phyloP scores from a whole-genome alignment of 805 yeast species.

The Candida koratica region DNA sequence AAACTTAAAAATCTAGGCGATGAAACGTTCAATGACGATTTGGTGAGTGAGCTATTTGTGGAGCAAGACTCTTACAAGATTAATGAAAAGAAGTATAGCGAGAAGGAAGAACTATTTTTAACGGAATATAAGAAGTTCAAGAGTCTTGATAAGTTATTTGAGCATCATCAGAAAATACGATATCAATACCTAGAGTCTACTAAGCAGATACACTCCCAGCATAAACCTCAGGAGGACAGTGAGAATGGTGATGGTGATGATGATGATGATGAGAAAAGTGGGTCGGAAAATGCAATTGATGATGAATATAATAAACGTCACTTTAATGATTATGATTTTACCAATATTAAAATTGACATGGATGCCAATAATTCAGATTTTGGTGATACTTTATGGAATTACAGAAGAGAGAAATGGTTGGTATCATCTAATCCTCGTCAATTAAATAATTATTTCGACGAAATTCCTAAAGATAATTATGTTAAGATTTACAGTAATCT shows the following conservation, averaged over 20 bases:
- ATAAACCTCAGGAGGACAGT: constrained; percentile 12
- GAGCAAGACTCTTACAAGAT: constrained; percentile 31
- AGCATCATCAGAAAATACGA: constrained; percentile 16
- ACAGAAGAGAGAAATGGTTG: constrained; percentile 67
- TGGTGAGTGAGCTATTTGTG: constrained; percentile 48
- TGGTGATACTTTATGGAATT: constrained; percentile 67
- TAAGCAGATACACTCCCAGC: constrained; percentile 14
- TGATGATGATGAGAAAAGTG: constrained; percentile 15
- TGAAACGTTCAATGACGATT: constrained; percentile 45
- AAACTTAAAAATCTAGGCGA: constrained; percentile 44
- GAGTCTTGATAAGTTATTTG: constrained; percentile 31
- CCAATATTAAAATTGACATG: constrained; percentile 26
- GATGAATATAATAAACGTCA: constrained; percentile 7
- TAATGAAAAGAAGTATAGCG: constrained; percentile 24
- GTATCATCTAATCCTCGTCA: not conserved
- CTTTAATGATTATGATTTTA: constrained; percentile 25
- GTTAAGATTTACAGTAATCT: constrained; percentile 62
- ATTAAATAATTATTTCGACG: constrained; percentile 19
- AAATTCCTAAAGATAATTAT: constrained; percentile 49
- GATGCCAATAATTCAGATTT: constrained; percentile 23
- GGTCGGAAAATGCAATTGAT: constrained; percentile 3
- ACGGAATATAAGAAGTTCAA: constrained; percentile 28
- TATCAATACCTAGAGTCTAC: too few relatives aligned
- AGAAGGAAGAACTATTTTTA: constrained; percentile 31
- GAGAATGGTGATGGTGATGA: not conserved